These are phyloP conservation scores for Stephanodiscus minutulus DNA, from an alignment of 108 stramenopile genomes.

Conservation along the genomic window DNA sequence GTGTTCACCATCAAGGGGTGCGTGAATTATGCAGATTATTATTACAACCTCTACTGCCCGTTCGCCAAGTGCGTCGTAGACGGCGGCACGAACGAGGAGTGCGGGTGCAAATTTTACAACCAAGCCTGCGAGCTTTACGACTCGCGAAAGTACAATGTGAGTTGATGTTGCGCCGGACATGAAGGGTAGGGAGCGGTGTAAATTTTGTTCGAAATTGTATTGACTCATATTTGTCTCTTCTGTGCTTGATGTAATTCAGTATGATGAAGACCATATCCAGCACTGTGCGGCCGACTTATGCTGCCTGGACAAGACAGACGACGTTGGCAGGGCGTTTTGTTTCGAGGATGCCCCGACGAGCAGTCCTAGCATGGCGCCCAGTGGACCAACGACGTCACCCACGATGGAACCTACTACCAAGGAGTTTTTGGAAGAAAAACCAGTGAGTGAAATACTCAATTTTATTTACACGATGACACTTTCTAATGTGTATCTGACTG, in stretches of 20 bases:
- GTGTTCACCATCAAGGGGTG: constrained; percentile 12
- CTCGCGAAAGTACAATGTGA: background rate
- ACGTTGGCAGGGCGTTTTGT: constrained; percentile 1
- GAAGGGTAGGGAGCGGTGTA: background rate
- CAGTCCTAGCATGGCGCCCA: background rate
- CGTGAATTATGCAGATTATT: background rate
- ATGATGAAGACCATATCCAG: background rate
- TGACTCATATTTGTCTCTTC: background rate
- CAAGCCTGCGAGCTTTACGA: constrained; percentile 3
- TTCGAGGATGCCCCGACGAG: constrained; percentile 4
- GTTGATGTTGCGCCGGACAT: background rate
- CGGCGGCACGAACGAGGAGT: constrained; percentile 7
- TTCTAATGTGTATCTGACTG: background rate
- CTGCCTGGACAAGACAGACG: background rate
- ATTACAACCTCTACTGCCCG: constrained; percentile 17
- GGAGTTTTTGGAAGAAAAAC: background rate
- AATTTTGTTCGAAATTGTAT: background rate
- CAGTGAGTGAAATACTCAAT: background rate
- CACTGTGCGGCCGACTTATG: background rate
- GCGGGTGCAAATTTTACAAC: constrained; percentile 10
- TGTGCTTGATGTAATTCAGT: background rate
- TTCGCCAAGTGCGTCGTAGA: constrained; percentile 11
- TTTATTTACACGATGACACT: background rate
- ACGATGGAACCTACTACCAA: background rate
- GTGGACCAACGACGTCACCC: background rate